Base-by-base conservation (phyloP, 2,329 filamentous ascomycete species). In the Fusarium citri region DNA sequence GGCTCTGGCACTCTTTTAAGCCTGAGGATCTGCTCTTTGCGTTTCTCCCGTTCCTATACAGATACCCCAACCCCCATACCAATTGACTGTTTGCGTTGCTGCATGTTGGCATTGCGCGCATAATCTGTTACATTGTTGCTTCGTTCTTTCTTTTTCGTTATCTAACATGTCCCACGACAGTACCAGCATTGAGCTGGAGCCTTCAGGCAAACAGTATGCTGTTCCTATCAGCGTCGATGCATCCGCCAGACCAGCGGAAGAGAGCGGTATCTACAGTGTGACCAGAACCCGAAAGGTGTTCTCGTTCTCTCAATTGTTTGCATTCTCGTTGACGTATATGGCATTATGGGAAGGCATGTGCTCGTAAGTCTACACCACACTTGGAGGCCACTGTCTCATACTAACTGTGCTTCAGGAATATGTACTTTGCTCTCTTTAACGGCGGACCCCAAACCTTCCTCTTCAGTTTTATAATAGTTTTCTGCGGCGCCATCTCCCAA, bases 381-480 rank as follows among this genome's bases (percentile, higher is more conserved):
- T 5, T 5, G 8, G 8, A 28, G 1, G 4, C 10, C 14, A 2
- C 6, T 4, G 5, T n/a, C 22, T 2, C 14, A 25, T 46, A 8
- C 60, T 72, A 15, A 71, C n/a, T n/a, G n/a, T 22, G 8, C 6
- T 10, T 2, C 26, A 74, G 72, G 12, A 74, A 74, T 46, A 74
- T 74, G 72, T 74, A 68, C 54, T 74, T 74, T 68, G 72, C 72
- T 12, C 60, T 74, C 2, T 74, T 49, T 57, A 74, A 74, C 23
- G 72, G 72, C 1, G 72, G 72, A 6, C 72, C 72, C 0, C 72
- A 74, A 37, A 74, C 72, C 2, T 74, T 74, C 15, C 8, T 74
- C 12, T 74, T 74, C 34, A 74, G 72, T 22, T 74, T 74, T 40
- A 64, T 74, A 14, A 74, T 74, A 3, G 72, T 74, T n/a, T 74